Evolutionary conservation across 768 basidiomycete species (phyloP), one percentile per base, ranked within the genome.

Genomic region (Collybiopsis confluens): DNA sequence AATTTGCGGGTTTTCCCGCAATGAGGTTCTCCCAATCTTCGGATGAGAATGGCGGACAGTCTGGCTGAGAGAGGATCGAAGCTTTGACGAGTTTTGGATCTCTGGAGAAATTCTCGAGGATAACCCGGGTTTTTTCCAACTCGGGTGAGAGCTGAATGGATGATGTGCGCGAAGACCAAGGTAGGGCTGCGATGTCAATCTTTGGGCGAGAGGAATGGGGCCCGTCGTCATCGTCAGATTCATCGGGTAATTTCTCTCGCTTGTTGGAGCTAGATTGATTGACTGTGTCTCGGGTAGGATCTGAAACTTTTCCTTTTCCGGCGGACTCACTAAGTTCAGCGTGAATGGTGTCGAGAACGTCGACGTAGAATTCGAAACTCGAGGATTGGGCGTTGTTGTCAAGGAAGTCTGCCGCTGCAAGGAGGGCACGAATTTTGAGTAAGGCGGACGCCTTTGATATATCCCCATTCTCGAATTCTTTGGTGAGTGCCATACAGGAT

Each of bases 11-110:
- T 41, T 52, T 24, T 10, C 49, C 49, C 11, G 35, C 23, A 27
- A 52, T 18, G 35, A 52, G 8, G 38, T 52, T 42, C 7, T 24
- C 35, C 49, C 49, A 47, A 27, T 57, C 48, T n/a, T 33, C 6
- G n/a, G 9, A 21, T n/a, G 54, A 26, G 46, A 57, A 56, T 5
- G 13, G 20, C 18, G 36, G 41, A 23, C 42, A 43, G 20, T 43
- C 42, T 9, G 42, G 42, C 16, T 43, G n/a, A 9, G 42, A 43
- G 9, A 9, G 16, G 42, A 43, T 43, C 9, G 42, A 43, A 8
- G 42, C 16, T 43, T n/a, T 8, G 18, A 18, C 20, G 23, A n/a
- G 7, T 10, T 43, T 23, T 23, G 16, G 16, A 8, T 43, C 42
- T 20, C 42, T 8, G 8, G 10, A 8, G 10, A 8, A 43, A 20